Conservation (phyloP, 495 filamentous ascomycete species). For the Podospora anserina region DNA sequence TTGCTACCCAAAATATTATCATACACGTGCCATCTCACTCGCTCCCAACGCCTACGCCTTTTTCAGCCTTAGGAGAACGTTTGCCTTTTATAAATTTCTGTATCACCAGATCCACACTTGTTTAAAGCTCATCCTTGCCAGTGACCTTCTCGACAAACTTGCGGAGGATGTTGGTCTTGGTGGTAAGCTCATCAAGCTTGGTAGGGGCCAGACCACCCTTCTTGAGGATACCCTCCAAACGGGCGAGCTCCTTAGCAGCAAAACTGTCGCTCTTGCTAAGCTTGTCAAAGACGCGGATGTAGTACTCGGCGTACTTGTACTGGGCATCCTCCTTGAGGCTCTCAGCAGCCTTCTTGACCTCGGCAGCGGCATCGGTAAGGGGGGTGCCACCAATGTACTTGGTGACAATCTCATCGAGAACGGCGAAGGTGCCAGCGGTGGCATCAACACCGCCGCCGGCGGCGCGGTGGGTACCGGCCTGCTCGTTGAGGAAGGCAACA, state of each 20-base stretch:
- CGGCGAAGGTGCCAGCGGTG: constrained; percentile 75
- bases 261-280: constrained; percentile 70
- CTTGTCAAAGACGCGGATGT: constrained; percentile 86
- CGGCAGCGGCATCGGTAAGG: constrained; percentile 56
- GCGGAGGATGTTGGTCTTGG: constrained; percentile 82
- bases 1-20: not conserved
- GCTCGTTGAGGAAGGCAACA: constrained; percentile 78
- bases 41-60: not conserved
- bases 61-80: not conserved
- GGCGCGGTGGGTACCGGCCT: constrained; percentile 82
- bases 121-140: constrained; percentile 69
- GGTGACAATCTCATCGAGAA: constrained; percentile 68
- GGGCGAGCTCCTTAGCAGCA: constrained; percentile 78
- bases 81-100: not conserved
- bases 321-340: constrained; percentile 57
- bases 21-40: not conserved
- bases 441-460: constrained; percentile 77
- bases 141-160: constrained; percentile 59
- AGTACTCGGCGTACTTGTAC: constrained; percentile 85
- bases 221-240: constrained; percentile 72
- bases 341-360: constrained; percentile 67
- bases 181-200: constrained; percentile 86
- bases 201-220: constrained; percentile 82
- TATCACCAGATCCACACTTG: not conserved
- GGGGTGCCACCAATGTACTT: constrained; percentile 60